phyloP scores from a whole-genome alignment of 2,329 filamentous ascomycete species.

The Fusarium virguliforme region DNA sequence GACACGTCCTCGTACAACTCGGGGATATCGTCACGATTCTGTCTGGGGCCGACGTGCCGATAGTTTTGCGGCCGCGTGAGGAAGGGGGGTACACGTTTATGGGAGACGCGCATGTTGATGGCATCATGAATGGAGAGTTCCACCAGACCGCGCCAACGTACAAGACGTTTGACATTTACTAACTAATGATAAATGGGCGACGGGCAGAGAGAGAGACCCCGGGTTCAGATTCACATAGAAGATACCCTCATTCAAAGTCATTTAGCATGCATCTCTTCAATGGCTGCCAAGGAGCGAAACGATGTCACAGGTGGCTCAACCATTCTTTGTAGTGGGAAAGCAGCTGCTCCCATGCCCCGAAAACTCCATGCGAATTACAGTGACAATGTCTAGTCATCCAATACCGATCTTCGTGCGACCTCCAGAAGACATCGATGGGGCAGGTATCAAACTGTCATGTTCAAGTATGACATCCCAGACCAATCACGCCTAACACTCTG shows the following conservation, averaged over 20 bases:
- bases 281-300: neutral
- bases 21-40: conserved; percentile 3
- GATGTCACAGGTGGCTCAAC: neutral
- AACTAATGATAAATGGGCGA: neutral
- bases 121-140: conserved; percentile 7
- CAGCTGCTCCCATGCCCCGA: neutral
- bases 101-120: neutral
- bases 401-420: neutral
- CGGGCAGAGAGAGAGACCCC: neutral
- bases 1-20: neutral
- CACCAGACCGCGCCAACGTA: neutral
- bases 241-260: neutral
- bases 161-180: conserved; percentile 3
- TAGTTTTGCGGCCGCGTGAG: conserved; percentile 1
- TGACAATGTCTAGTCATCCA: too few species aligned
- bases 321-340: neutral
- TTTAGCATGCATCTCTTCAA: too few species aligned
- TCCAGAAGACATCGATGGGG: neutral
- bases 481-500: neutral
- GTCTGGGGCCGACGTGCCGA: neutral
- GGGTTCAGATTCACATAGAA: neutral
- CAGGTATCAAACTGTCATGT: too few species aligned
- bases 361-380: neutral
- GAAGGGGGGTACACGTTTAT: neutral
- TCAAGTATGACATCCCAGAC: neutral